phyloP scores from a whole-genome alignment of 345 rosid species.

The Citrus inodora region DNA sequence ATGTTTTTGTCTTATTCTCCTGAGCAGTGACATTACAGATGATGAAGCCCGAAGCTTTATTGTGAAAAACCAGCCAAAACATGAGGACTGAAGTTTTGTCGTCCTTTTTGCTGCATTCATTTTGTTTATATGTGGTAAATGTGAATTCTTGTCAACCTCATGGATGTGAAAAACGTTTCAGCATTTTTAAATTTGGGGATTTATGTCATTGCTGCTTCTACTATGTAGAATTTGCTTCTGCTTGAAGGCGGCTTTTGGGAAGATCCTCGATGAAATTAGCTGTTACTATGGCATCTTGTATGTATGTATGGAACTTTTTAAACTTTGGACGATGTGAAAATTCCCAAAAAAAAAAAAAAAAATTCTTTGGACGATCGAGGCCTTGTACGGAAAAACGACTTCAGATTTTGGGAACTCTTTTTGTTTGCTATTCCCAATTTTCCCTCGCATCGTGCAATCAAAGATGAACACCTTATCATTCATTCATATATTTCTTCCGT shows the following conservation, averaged over 20 bases:
- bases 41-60: slow-evolving; percentile 53
- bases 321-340: too few relatives aligned
- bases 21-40: slow-evolving; percentile 60
- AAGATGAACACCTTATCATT: too few relatives aligned
- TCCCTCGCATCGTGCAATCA: too few relatives aligned
- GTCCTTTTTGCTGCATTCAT: not conserved
- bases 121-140: not conserved
- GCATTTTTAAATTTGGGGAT: not conserved
- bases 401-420: too few relatives aligned
- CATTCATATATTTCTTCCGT: too few relatives aligned
- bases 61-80: slow-evolving; percentile 34
- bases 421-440: too few relatives aligned
- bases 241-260: not conserved
- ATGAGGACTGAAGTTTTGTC: slow-evolving; percentile 10
- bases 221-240: not conserved
- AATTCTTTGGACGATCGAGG: too few relatives aligned
- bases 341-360: too few relatives aligned
- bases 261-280: not conserved
- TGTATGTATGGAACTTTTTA: not conserved
- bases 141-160: not conserved
- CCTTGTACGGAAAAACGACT: too few relatives aligned
- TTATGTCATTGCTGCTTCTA: not conserved
- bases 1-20: not conserved
- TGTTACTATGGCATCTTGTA: not conserved
- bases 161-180: not conserved